phyloP scores from a whole-genome alignment of 2,329 filamentous ascomycete genomes.

The Neurospora sp. region DNA sequence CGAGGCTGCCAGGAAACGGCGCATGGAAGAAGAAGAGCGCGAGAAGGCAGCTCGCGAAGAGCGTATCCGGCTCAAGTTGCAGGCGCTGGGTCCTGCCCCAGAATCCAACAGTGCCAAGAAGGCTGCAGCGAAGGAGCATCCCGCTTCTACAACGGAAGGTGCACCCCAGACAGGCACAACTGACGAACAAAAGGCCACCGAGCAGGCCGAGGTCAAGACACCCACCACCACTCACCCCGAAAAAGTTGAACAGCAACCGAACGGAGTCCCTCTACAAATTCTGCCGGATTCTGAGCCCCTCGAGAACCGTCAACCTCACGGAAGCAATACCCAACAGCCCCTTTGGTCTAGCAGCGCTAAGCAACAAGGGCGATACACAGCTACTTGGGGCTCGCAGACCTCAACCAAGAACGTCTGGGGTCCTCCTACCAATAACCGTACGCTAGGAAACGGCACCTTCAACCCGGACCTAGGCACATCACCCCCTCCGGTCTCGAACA shows the following conservation, averaged over 20 bases:
- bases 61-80: slow-evolving; percentile 62
- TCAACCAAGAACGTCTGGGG: slow-evolving; percentile 60
- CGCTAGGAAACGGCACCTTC: slow-evolving; percentile 71
- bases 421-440: slow-evolving; percentile 58
- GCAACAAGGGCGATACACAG: slow-evolving; percentile 37
- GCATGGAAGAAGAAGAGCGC: slow-evolving; percentile 57
- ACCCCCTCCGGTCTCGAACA: slow-evolving; percentile 23
- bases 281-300: slow-evolving; percentile 7
- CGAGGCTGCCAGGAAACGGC: slow-evolving; percentile 58
- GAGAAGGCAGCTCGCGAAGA: slow-evolving; percentile 64
- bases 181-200: slow-evolving; percentile 14
- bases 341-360: slow-evolving; percentile 12
- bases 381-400: slow-evolving; percentile 34
- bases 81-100: slow-evolving; percentile 55
- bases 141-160: background rate
- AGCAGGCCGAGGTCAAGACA: slow-evolving; percentile 10
- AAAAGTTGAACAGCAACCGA: slow-evolving; percentile 6
- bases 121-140: slow-evolving; percentile 34
- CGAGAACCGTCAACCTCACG: slow-evolving; percentile 12
- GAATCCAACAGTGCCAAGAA: slow-evolving; percentile 50
- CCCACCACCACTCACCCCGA: background rate
- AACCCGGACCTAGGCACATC: slow-evolving; percentile 45
- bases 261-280: slow-evolving; percentile 7
- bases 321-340: slow-evolving; percentile 3
- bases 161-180: slow-evolving; percentile 24